phyloP scores from a whole-genome alignment of 2,329 filamentous ascomycete species.

The Lachnum nothofagi region DNA sequence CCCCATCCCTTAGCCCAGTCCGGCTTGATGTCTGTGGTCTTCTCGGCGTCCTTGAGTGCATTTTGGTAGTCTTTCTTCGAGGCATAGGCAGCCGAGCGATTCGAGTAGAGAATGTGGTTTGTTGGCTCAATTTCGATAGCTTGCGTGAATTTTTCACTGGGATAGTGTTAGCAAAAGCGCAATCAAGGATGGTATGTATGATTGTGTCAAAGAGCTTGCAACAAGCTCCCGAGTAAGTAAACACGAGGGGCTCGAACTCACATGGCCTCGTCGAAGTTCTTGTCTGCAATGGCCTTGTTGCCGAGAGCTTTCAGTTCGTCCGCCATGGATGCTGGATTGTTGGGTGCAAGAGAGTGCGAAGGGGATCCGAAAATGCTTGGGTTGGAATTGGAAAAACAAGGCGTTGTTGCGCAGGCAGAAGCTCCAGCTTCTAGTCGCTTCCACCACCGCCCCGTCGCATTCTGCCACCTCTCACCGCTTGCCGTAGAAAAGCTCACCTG shows the following conservation, averaged over 20 bases:
- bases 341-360: background rate
- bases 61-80: slow-evolving; percentile 84
- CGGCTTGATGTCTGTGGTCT: slow-evolving; percentile 89
- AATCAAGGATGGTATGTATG: background rate
- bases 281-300: slow-evolving; percentile 97
- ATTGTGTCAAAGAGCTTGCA: background rate
- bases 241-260: slow-evolving; percentile 48
- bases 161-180: slow-evolving; percentile 12
- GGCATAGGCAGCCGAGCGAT: slow-evolving; percentile 81
- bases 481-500: too few relatives aligned
- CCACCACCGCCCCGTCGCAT: too few relatives aligned
- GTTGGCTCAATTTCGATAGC: slow-evolving; percentile 81
- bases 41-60: slow-evolving; percentile 83
- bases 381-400: background rate
- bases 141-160: slow-evolving; percentile 86
- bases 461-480: too few relatives aligned
- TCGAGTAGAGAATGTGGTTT: slow-evolving; percentile 98
- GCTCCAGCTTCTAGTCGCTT: too few relatives aligned
- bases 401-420: too few relatives aligned
- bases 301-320: slow-evolving; percentile 91
- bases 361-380: background rate
- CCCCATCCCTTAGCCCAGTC: slow-evolving; percentile 98
- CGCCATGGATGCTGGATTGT: slow-evolving; percentile 39
- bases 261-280: slow-evolving; percentile 95
- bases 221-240: slow-evolving; percentile 12